Evolutionary conservation across 768 basidiomycete species (phyloP), one percentile per base, ranked within the genome.

Genomic region (Suillus tomentosus): DNA sequence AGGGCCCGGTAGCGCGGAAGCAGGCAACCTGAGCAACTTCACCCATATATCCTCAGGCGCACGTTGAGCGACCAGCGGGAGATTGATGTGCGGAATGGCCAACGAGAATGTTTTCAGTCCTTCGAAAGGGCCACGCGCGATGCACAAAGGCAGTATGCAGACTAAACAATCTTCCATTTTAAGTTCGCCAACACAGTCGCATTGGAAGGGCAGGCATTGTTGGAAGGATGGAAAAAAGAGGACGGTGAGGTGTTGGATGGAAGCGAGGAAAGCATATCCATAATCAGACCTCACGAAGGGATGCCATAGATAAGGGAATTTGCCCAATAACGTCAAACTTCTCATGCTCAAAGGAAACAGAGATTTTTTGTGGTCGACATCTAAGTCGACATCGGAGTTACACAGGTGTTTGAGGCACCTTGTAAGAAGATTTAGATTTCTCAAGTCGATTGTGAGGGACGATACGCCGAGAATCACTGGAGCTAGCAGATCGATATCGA

Each of bases 191-290:
- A 39, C 7, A 5, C 34, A 31, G 31, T 31, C 6, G 31, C 31
- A 31, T 3, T 31, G 31, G 31, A 8, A 9, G 45, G 19, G 51
- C n/a, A 17, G 14, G 5, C 58, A 57, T 45, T 37, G 36, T 10
- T 60, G 45, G 34, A 56, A 9, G 3, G 53, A 34, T 31, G 57
- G 24, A 22, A 1, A 9, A 34, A 34, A 45, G 50, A 61, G 74
- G 27, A 81, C 62, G 5, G 74, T 73, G 14, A 82, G 70, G 63
- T 79, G 78, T 1, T 78, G 77, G 31, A 81, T 67, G n/a, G 72
- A 72, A n/a, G 69, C 64, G 3, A 82, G 71, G 66, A 79, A 80
- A 6, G 67, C 64, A 2, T 68, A 47, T 5, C 80, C 80, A 11
- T 73, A 70, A 55, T 31, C 34, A 9, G 67, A 77, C n/a, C 69